Percentiles rank a stretch among this genome's conserved stretches.
These are phyloP conservation scores for Candida koratica DNA, from an alignment of 805 yeast genomes.

Conservation along the genomic window DNA sequence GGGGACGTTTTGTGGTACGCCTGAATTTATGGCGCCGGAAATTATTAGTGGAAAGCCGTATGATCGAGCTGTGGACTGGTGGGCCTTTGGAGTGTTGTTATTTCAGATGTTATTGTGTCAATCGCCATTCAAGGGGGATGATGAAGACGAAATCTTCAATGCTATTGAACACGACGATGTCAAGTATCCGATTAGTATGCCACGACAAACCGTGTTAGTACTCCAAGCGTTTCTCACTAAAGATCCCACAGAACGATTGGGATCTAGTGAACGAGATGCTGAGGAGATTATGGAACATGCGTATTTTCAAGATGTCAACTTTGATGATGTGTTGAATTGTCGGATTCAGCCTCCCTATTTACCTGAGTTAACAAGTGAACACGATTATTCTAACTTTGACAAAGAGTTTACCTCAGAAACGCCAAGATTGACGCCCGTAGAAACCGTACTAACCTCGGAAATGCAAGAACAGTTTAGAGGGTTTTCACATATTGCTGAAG, in stretches of 20 bases:
- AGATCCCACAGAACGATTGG: slow-evolving; percentile 81
- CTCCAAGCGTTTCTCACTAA: slow-evolving; percentile 87
- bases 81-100: slow-evolving; percentile 97
- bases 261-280: slow-evolving; percentile 86
- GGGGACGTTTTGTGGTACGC: slow-evolving; percentile 97
- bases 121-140: slow-evolving; percentile 96
- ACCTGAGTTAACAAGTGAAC: slow-evolving; percentile 82
- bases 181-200: slow-evolving; percentile 94
- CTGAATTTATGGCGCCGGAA: slow-evolving; percentile 99
- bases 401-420: slow-evolving; percentile 92
- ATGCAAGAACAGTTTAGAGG: slow-evolving; percentile 98
- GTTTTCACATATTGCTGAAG: slow-evolving; percentile 80
- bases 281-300: slow-evolving; percentile 93
- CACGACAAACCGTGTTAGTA: slow-evolving; percentile 91
- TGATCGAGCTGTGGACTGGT: slow-evolving; percentile 96
- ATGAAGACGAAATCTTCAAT: slow-evolving; percentile 93
- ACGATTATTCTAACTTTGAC: slow-evolving; percentile 91
- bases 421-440: slow-evolving; percentile 92
- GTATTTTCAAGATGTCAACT: slow-evolving; percentile 83
- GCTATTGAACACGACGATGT: slow-evolving; percentile 97
- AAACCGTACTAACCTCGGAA: slow-evolving; percentile 74
- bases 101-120: slow-evolving; percentile 96
- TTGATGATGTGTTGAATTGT: slow-evolving; percentile 74
- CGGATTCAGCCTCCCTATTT: slow-evolving; percentile 83
- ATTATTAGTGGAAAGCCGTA: slow-evolving; percentile 89